These are phyloP conservation scores for Poa pratensis DNA, from an alignment of 176 grass and related monocot genomes.

Conservation along the genomic window DNA sequence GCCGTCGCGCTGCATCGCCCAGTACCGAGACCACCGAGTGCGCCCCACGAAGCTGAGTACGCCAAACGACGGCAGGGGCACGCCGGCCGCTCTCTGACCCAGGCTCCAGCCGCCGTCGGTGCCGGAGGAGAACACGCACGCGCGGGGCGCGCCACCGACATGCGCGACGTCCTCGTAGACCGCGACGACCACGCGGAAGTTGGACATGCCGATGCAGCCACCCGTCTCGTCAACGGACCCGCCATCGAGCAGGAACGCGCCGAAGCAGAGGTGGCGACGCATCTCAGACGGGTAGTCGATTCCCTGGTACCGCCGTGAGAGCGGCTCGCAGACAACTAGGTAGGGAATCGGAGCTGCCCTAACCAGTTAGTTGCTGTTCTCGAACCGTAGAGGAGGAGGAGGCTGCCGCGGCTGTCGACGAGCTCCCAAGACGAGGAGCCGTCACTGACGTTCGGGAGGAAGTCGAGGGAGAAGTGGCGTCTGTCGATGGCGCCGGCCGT, in stretches of 20 bases:
- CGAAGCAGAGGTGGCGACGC: background rate
- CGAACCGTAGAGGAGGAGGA: background rate
- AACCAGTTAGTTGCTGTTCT: background rate
- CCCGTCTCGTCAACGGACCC: background rate
- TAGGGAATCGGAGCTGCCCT: background rate
- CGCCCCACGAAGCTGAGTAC: background rate
- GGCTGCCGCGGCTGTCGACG: background rate
- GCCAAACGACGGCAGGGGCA: background rate
- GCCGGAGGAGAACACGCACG: slow-evolving; percentile 25
- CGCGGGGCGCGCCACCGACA: background rate
- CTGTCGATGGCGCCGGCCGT: slow-evolving; percentile 9
- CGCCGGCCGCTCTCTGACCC: too few species aligned
- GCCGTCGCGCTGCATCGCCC: background rate
- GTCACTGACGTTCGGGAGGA: background rate
- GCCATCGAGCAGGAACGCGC: slow-evolving; percentile 18
- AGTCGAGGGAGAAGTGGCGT: slow-evolving; percentile 22
- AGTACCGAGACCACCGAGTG: background rate
- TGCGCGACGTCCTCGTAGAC: background rate
- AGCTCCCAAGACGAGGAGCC: slow-evolving; percentile 10
- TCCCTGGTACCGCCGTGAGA: slow-evolving; percentile 21
- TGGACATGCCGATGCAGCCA: slow-evolving; percentile 5
- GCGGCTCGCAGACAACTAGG: slow-evolving; percentile 20
- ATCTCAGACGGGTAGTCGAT: background rate
- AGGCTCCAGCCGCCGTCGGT: slow-evolving; percentile 17
- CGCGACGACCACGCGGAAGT: slow-evolving; percentile 3